A percentile compares a stretch with the other conserved stretches of the same genome.
Evolutionary conservation across 148 eudicot species (phyloP).

Genomic region (Nyssa sinensis): DNA sequence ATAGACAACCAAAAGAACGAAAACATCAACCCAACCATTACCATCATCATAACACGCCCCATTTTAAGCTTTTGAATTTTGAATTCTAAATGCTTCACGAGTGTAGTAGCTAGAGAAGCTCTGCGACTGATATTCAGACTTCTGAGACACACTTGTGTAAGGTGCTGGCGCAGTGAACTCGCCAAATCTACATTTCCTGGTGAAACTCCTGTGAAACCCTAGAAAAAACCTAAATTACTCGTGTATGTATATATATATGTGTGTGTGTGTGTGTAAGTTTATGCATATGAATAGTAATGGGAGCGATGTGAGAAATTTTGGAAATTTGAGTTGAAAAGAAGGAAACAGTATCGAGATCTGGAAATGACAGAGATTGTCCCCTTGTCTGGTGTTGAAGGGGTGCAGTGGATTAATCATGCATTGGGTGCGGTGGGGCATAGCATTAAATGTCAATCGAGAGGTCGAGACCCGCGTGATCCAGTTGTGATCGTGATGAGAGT

Average conservation of each 20-base stretch:
- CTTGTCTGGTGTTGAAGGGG: not conserved
- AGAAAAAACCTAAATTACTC: not conserved
- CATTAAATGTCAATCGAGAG: not conserved
- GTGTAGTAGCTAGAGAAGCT: not conserved
- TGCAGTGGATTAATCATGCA: too few species aligned
- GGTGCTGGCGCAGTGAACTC: not conserved
- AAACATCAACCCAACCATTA: conserved; percentile 30
- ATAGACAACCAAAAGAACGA: conserved; percentile 28
- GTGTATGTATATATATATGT: not conserved
- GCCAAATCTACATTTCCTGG: not conserved
- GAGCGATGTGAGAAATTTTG: not conserved
- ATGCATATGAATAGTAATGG: not conserved
- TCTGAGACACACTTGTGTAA: too few species aligned
- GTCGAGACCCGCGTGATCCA: not conserved
- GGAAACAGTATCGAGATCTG: conserved; percentile 1
- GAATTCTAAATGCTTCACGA: too few species aligned
- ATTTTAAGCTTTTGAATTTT: conserved; percentile 4
- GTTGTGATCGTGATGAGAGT: too few species aligned
- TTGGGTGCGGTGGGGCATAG: not conserved
- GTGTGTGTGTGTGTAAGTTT: not conserved
- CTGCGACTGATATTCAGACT: not conserved
- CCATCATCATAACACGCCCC: conserved; percentile 14
- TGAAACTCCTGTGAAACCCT: not conserved
- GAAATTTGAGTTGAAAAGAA: not conserved
- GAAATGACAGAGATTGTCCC: not conserved